These are phyloP conservation scores for Fonsecaea pugnacius DNA, from an alignment of 2,329 filamentous ascomycete genomes.

Conservation along the genomic window DNA sequence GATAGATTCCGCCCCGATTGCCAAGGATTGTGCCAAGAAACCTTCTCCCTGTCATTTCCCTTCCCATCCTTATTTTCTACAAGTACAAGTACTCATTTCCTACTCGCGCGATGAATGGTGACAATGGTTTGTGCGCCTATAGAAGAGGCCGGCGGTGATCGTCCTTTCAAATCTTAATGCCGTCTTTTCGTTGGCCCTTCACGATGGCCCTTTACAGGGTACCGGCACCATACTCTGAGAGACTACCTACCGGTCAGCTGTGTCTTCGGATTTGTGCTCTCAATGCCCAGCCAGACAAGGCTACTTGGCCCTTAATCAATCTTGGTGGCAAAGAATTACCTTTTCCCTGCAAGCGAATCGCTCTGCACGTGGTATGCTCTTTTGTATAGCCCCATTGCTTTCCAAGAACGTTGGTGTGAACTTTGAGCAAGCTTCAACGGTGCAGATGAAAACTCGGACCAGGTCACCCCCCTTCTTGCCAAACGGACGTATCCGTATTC, in stretches of 20 bases:
- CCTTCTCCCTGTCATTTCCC: constrained; percentile 1
- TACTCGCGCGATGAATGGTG: neutral
- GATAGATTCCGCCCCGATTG: constrained; percentile 14
- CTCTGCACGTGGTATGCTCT: neutral
- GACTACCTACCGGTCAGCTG: neutral
- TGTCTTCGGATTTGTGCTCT: neutral
- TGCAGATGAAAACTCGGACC: neutral
- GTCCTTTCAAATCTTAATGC: neutral
- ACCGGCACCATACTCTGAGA: neutral
- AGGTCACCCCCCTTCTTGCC: neutral
- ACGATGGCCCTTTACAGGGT: neutral
- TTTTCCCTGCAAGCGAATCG: neutral
- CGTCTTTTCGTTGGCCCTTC: neutral
- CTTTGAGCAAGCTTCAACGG: neutral
- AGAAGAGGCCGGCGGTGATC: neutral
- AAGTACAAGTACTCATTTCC: neutral
- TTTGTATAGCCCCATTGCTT: neutral
- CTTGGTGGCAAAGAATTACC: neutral
- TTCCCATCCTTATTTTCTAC: neutral
- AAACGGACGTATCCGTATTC: constrained; percentile 25
- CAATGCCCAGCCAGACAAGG: neutral
- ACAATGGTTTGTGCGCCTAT: neutral
- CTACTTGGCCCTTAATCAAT: neutral
- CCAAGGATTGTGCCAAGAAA: constrained; percentile 20
- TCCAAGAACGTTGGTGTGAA: neutral